Conservation (phyloP, 352 stramenopile species). For the Globisporangium spiculum region DNA sequence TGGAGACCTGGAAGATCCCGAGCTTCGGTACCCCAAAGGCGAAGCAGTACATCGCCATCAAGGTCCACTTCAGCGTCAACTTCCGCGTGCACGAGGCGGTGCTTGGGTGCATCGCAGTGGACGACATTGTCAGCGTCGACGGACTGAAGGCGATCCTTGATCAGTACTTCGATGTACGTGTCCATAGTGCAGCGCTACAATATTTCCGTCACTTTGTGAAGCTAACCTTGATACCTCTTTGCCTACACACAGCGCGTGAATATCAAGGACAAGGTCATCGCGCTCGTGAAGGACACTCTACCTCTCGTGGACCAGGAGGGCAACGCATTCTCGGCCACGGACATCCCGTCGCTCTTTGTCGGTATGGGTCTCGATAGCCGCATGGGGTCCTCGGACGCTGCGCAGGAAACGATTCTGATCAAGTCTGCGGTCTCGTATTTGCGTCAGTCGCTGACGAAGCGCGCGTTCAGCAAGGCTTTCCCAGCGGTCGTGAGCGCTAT, state of each 20-base stretch:
- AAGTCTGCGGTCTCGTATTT: conserved; percentile 58
- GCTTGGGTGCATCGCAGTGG: conserved; percentile 47
- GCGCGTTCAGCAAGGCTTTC: conserved; percentile 50
- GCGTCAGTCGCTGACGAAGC: conserved; percentile 48
- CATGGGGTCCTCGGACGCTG: conserved; percentile 27
- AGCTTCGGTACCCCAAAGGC: conserved; percentile 24
- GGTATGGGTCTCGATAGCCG: conserved; percentile 58
- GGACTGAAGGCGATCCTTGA: conserved; percentile 50
- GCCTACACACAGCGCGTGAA: conserved; percentile 28
- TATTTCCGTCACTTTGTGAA: not conserved
- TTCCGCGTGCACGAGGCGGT: conserved; percentile 66
- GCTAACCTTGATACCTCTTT: not conserved
- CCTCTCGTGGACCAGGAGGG: conserved; percentile 30
- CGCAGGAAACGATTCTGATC: conserved; percentile 52
- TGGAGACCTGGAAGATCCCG: conserved; percentile 65
- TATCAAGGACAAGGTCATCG: conserved; percentile 77
- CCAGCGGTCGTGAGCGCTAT: conserved; percentile 47
- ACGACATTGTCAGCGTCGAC: conserved; percentile 35
- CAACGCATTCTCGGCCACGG: conserved; percentile 25
- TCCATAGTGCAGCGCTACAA: not conserved
- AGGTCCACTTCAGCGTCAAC: conserved; percentile 76
- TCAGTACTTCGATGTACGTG: conserved; percentile 50
- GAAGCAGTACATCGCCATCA: conserved; percentile 62
- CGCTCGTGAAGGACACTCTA: conserved; percentile 54
- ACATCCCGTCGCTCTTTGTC: conserved; percentile 58